Evolutionary conservation across 768 basidiomycete species (phyloP).

Genomic region (Russula earlei): DNA sequence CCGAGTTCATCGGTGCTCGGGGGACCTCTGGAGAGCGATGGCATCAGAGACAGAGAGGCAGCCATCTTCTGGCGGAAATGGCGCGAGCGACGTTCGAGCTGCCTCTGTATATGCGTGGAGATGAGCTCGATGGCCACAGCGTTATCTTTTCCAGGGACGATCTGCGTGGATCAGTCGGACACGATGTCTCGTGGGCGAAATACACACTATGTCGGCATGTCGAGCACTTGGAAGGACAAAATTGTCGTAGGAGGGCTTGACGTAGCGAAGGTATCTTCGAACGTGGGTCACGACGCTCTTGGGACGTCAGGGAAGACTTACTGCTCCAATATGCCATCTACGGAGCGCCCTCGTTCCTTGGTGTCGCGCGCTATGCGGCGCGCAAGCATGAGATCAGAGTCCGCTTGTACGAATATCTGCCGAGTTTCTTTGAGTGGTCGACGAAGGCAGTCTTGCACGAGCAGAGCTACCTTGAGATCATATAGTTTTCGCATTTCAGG

Average conservation of each 20-base stretch:
- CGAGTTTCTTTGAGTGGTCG: background rate
- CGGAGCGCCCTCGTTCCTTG: conserved; percentile 75
- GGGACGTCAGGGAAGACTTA: conserved; percentile 27
- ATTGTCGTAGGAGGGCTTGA: conserved; percentile 91
- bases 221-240: conserved; percentile 84
- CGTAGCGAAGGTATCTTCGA: conserved; percentile 78
- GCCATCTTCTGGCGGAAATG: conserved; percentile 71
- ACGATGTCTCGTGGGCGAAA: background rate
- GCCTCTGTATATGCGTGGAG: conserved; percentile 77
- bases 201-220: conserved; percentile 76
- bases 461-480: conserved; percentile 66
- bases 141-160: conserved; percentile 92
- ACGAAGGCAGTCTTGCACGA: background rate
- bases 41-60: conserved; percentile 21
- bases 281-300: background rate
- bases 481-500: conserved; percentile 70
- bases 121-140: conserved; percentile 88
- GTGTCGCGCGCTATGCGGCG: conserved; percentile 84
- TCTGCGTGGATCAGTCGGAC: conserved; percentile 37
- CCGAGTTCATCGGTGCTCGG: conserved; percentile 35
- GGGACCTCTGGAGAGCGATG: conserved; percentile 19
- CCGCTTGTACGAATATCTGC: conserved; percentile 84
- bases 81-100: conserved; percentile 70
- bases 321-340: conserved; percentile 87
- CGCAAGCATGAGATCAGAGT: conserved; percentile 95